A percentile compares a stretch with the other conserved stretches of the same genome.
Conservation (phyloP, 768 basidiomycete genomes). For the Boletus reticulatus region DNA sequence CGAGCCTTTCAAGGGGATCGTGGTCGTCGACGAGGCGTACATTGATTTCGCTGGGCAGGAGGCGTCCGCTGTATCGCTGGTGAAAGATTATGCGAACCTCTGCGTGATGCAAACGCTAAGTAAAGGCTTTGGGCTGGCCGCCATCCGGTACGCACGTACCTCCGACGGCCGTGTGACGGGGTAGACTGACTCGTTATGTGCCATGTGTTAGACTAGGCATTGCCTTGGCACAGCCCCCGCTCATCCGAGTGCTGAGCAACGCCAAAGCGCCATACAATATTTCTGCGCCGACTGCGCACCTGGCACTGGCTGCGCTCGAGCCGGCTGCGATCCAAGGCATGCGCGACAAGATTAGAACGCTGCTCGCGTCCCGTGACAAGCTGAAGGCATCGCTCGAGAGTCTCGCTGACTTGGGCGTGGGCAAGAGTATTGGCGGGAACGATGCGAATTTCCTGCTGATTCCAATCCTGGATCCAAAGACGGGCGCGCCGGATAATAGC, state of each 20-base stretch:
- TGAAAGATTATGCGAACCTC: conserved; percentile 82
- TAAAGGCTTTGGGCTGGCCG: conserved; percentile 95
- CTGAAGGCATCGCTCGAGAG: conserved; percentile 51
- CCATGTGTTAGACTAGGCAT: conserved; percentile 70
- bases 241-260: conserved; percentile 90
- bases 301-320: conserved; percentile 78
- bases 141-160: conserved; percentile 63
- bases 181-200: neutral
- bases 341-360: conserved; percentile 58
- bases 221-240: conserved; percentile 82
- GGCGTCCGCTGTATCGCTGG: conserved; percentile 63
- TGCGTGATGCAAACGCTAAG: conserved; percentile 96
- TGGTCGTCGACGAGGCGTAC: conserved; percentile 96
- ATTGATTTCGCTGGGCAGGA: conserved; percentile 80
- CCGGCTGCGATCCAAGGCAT: conserved; percentile 59
- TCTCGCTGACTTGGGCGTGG: conserved; percentile 55
- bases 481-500: conserved; percentile 47
- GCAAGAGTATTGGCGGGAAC: conserved; percentile 71
- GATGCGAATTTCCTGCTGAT: conserved; percentile 90
- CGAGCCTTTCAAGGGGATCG: conserved; percentile 82
- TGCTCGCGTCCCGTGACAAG: conserved; percentile 54
- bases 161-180: neutral
- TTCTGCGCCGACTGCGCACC: conserved; percentile 81
- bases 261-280: conserved; percentile 99
- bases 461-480: conserved; percentile 57